Base-by-base conservation (phyloP, 2,329 filamentous ascomycete genomes). In the Nothomitra cinnamomea region DNA sequence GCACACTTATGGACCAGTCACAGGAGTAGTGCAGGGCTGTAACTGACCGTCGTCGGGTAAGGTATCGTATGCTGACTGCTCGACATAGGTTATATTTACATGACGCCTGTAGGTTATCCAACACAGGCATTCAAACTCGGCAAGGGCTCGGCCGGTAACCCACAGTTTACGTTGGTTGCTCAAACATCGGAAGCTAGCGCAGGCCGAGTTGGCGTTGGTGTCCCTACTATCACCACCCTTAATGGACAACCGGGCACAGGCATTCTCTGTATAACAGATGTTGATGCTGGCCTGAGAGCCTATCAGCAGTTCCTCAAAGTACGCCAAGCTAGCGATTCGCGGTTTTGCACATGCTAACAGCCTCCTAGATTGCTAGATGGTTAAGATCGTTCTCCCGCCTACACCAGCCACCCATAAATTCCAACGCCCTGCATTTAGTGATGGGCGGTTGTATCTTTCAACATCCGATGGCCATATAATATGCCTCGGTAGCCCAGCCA, bases 81-180 rank as follows among this genome's bases (percentile, higher is more conserved):
- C 21, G 8, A 21, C 15, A 25, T 15, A 48, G 43, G 69, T 7
- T 72, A 67, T 51, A 65, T 72, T 55, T 72, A 71, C 47, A 60
- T 66, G 51, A 66, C 61, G 10, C 58, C 61, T 22, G 58, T 67
- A 50, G 59, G 58, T 41, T 54, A 60, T 56, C 56, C 63, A 51
- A 60, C 63, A 1, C 57, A 64, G 36, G 57, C 58, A 7, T 67
- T 65, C 61, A 66, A 65, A 57, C 60, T 68, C 56, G 62, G 64
- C 22, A 52, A 61, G 55, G 60, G 65, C 55, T 48, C 57, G 8
- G 57, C 54, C n/a, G 67, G 60, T 40, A 61, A 55, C 43, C 65
- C 67, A 13, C 55, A 60, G 6, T 66, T 69, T 55, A 60, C 63
- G 2, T 56, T 60, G 28, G 62, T 64, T 12, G 66, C 62, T 5